A percentile compares a stretch with the other conserved stretches of the same genome.
Evolutionary conservation across 2,329 filamentous ascomycete species (phyloP).

Genomic region (Xylaria sp.): DNA sequence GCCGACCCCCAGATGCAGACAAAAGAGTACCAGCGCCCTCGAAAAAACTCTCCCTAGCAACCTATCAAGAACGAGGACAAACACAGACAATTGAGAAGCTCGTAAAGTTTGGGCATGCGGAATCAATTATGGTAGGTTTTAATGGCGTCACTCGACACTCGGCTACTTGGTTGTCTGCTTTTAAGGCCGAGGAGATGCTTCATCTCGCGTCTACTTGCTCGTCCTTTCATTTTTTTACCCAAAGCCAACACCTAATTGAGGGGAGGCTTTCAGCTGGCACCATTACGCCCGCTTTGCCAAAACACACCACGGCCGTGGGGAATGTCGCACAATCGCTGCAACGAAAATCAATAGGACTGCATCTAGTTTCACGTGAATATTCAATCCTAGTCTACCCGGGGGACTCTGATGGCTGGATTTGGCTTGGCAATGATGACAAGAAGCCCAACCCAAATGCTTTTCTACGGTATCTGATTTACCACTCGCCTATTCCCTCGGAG

Average conservation of each 20-base stretch:
- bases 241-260: conserved; percentile 30
- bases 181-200: conserved; percentile 42
- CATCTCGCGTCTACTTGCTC: conserved; percentile 43
- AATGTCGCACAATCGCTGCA: conserved; percentile 44
- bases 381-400: conserved; percentile 49
- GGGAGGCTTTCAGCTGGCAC: conserved; percentile 42
- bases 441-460: conserved; percentile 26
- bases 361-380: conserved; percentile 44
- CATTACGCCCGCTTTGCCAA: conserved; percentile 36
- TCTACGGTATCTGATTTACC: conserved; percentile 46
- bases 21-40: conserved; percentile 5
- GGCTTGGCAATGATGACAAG: conserved; percentile 34
- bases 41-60: conserved; percentile 42
- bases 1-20: neutral
- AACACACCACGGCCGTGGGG: conserved; percentile 34
- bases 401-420: conserved; percentile 42
- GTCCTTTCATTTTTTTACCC: conserved; percentile 43
- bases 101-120: conserved; percentile 44
- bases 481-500: conserved; percentile 32
- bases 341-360: conserved; percentile 40
- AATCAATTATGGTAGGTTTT: conserved; percentile 43
- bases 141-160: conserved; percentile 42
- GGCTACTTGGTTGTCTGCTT: conserved; percentile 44
- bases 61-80: conserved; percentile 44
- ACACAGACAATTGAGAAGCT: conserved; percentile 44